Evolutionary conservation across 208 protist species (phyloP).

Genomic region (Sergeia podlipaevii): DNA sequence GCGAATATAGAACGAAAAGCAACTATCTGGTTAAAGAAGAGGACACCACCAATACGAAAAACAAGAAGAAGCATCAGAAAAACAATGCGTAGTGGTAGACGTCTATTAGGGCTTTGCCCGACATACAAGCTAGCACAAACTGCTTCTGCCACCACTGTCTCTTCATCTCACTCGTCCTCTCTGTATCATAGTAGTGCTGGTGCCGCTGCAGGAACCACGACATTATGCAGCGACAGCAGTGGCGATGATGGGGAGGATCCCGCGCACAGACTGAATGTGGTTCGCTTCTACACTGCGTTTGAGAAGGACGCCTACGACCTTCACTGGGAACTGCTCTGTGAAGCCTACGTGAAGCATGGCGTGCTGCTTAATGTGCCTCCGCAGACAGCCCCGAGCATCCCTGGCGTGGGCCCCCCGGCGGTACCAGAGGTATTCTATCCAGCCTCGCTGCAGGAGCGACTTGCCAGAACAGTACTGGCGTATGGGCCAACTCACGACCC

Average conservation of each 20-base stretch:
- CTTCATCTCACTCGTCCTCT: not conserved
- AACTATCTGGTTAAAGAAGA: too few species aligned
- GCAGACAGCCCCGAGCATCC: slow-evolving; percentile 50
- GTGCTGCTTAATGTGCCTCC: slow-evolving; percentile 70
- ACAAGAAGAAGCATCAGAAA: too few species aligned
- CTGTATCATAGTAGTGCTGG: not conserved
- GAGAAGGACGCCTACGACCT: slow-evolving; percentile 25
- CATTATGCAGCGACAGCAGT: not conserved
- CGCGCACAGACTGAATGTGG: too few species aligned
- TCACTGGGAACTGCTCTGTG: slow-evolving; percentile 40
- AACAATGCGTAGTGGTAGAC: too few species aligned
- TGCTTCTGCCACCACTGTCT: not conserved
- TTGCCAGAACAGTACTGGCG: slow-evolving; percentile 17
- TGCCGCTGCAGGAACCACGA: not conserved
- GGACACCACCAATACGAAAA: too few species aligned
- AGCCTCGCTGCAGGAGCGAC: slow-evolving; percentile 23
- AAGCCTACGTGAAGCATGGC: slow-evolving; percentile 74
- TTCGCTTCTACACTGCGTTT: not conserved
- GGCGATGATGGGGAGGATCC: not conserved
- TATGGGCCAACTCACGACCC: slow-evolving; percentile 46
- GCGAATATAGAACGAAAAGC: too few species aligned
- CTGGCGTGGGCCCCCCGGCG: slow-evolving; percentile 22
- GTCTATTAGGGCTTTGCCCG: too few species aligned
- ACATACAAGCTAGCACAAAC: too few species aligned
- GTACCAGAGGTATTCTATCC: slow-evolving; percentile 44